Conservation (phyloP, 345 rosid species). For the Punica granatum region DNA sequence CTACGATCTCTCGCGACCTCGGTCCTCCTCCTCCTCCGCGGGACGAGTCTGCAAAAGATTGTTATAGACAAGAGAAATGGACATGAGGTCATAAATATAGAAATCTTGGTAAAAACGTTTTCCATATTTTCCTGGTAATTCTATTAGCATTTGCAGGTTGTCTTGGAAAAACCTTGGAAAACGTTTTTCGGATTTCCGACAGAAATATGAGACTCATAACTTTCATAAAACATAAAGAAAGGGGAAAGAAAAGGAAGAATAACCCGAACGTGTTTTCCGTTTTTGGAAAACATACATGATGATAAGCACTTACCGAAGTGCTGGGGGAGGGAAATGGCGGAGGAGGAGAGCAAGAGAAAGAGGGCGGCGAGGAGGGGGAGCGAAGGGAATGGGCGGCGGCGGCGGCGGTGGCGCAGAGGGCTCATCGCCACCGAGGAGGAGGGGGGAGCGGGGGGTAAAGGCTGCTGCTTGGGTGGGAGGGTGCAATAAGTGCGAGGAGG, state of each 20-base stretch:
- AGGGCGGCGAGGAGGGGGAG: neutral
- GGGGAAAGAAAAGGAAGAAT: no score
- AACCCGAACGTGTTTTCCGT: slow-evolving; percentile 1
- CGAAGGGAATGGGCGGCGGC: neutral
- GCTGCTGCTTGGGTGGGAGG: neutral
- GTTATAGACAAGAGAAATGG: neutral
- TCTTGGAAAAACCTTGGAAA: neutral
- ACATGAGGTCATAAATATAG: neutral
- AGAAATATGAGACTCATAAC: no score
- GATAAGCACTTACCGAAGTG: neutral
- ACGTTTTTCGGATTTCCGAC: neutral
- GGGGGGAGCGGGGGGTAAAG: neutral
- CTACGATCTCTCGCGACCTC: neutral
- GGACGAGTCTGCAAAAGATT: neutral
- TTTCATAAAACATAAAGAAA: no score
- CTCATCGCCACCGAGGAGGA: neutral
- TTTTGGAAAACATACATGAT: neutral
- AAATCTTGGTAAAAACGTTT: neutral
- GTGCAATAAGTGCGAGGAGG: neutral
- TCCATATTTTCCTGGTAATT: neutral
- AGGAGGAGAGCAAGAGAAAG: slow-evolving; percentile 1
- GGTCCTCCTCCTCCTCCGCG: neutral
- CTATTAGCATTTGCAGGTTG: neutral
- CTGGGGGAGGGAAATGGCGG: slow-evolving; percentile 1
- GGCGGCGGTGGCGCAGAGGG: slow-evolving; percentile 3